Evolutionary conservation across 352 stramenopile genomes (phyloP).

Genomic region (Pythium phragmiticola): DNA sequence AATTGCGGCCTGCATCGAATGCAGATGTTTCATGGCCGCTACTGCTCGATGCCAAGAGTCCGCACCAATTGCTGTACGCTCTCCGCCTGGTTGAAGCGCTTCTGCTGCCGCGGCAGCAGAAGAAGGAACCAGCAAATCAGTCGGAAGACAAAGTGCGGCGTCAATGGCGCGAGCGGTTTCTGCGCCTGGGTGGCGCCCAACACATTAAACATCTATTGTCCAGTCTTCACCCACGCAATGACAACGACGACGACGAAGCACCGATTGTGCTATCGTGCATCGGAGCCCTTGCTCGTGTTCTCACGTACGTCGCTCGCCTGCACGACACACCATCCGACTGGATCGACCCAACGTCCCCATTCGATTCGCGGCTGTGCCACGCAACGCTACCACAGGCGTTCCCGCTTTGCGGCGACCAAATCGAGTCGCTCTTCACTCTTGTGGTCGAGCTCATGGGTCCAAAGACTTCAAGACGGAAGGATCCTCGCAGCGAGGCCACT

Average conservation of each 20-base stretch:
- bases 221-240: slow-evolving; percentile 17
- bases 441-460: background rate
- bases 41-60: slow-evolving; percentile 44
- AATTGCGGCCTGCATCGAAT: slow-evolving; percentile 32
- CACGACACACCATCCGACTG: background rate
- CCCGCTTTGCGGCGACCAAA: background rate
- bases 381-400: slow-evolving; percentile 18
- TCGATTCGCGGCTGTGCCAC: slow-evolving; percentile 16
- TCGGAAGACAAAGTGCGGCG: slow-evolving; percentile 43
- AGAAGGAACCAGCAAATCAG: background rate
- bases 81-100: slow-evolving; percentile 71
- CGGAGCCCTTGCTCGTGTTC: slow-evolving; percentile 34
- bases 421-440: background rate
- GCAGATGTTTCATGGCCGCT: slow-evolving; percentile 35
- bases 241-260: slow-evolving; percentile 16
- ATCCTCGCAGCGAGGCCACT: background rate
- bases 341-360: slow-evolving; percentile 12
- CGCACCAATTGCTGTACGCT: slow-evolving; percentile 62
- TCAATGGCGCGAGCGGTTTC: slow-evolving; percentile 79
- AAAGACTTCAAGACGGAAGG: background rate
- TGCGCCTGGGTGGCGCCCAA: slow-evolving; percentile 50
- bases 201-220: slow-evolving; percentile 37
- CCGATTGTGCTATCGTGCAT: slow-evolving; percentile 32
- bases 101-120: slow-evolving; percentile 38
- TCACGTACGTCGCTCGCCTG: slow-evolving; percentile 29